Evolutionary conservation across 2,329 filamentous ascomycete genomes (phyloP), one percentile per base, ranked within the genome.

Genomic region (Verticillium longisporum): DNA sequence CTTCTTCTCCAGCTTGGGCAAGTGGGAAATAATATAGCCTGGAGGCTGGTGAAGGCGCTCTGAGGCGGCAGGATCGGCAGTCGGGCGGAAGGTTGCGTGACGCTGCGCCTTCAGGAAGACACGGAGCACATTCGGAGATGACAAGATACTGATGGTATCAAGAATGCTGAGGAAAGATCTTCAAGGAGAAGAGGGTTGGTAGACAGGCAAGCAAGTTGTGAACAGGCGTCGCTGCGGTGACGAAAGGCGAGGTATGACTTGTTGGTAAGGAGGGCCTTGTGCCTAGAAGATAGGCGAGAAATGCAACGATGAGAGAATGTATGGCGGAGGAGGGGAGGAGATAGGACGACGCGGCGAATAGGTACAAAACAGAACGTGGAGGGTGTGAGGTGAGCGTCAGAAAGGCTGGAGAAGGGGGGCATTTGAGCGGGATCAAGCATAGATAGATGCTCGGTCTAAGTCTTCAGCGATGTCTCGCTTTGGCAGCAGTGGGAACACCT

Each of bases 1-100:
- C 59, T 62, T 62, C 59, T 62, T 61, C 55, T 65, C 63, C 63
- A 65, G 62, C 56, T 60, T 62, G 54, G 34, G 38, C 60, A 60
- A 50, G 45, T 41, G 6, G 45, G 45, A 18, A 18, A 21, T 26
- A 4, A 21, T 10, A 18, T 4, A 21, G 15, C 45, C 45, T 10
- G 45, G 45, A 36, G 18, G 45, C 18, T 50, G n/a, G 18, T n/a
- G 13, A 11, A 50, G 45, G 18, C 45, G 18, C 45, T 50, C 15
- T n/a, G 18, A 26, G 45, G 7, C 18, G n/a, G n/a, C 45, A 7
- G 15, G 6, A n/a, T 26, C 21, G 7, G n/a, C 11, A 11, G 7
- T 3, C 1, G 2, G 11, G n/a, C n/a, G 11, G 7, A 21, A 9
- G 18, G n/a, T 26, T 26, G 45, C n/a, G 45, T 50, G 38, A 15